A percentile compares a stretch with the other conserved stretches of the same genome.
These are phyloP conservation scores for Haplographium delicatum DNA, from an alignment of 495 filamentous ascomycete species.

Conservation along the genomic window DNA sequence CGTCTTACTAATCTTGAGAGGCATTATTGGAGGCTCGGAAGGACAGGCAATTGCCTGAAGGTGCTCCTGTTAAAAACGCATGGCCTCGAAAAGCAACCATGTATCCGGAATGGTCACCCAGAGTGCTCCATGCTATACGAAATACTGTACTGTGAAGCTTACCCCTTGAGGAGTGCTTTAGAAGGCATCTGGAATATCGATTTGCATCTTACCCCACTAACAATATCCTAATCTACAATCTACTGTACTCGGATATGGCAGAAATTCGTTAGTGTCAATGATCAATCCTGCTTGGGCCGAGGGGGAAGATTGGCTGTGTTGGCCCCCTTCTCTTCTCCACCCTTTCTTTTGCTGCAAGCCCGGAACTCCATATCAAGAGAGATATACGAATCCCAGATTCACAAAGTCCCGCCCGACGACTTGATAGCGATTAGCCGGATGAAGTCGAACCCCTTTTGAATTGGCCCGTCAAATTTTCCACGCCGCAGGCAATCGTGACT, in stretches of 20 bases:
- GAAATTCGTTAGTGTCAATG: neutral
- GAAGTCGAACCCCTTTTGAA: slow-evolving; percentile 1
- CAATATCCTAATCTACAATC: too few species aligned
- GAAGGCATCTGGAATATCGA: too few species aligned
- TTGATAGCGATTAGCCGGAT: slow-evolving; percentile 10
- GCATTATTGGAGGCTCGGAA: neutral
- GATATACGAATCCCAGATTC: neutral
- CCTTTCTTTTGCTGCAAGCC: slow-evolving; percentile 6
- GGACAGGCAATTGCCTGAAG: slow-evolving; percentile 1
- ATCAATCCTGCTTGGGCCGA: neutral
- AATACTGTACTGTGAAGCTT: too few species aligned
- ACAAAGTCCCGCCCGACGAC: slow-evolving; percentile 1
- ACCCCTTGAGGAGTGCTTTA: too few species aligned
- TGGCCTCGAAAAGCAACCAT: neutral
- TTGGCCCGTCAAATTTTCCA: too few species aligned
- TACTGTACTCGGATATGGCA: too few species aligned
- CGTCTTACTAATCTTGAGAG: too few species aligned
- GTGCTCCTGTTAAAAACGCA: too few species aligned
- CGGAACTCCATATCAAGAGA: slow-evolving; percentile 9
- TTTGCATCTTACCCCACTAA: too few species aligned
- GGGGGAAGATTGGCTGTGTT: neutral
- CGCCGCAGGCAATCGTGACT: too few species aligned
- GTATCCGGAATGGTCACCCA: neutral
- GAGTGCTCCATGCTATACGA: too few species aligned
- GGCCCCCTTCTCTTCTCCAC: neutral